phyloP scores from a whole-genome alignment of 139 green algal species.

The Edaphochlamys debaryana region DNA sequence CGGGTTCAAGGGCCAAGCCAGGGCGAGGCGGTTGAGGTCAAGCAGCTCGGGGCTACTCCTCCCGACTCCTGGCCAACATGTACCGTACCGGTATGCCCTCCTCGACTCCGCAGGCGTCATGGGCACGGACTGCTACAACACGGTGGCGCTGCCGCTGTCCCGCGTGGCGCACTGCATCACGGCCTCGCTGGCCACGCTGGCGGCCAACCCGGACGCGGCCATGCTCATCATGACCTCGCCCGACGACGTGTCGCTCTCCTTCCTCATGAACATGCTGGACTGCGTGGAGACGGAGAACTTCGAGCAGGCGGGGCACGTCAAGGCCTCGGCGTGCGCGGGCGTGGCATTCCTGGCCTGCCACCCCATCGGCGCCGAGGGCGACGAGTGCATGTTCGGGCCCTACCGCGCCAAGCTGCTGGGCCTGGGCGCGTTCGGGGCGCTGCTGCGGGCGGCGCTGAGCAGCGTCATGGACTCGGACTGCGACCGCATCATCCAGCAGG shows the following conservation, averaged over 20 bases:
- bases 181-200: conserved; percentile 63
- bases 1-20: too few relatives aligned
- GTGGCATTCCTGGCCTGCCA: conserved; percentile 82
- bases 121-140: conserved; percentile 61
- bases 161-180: conserved; percentile 67
- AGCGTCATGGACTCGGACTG: conserved; percentile 60
- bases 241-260: conserved; percentile 51
- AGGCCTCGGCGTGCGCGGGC: conserved; percentile 71
- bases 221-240: conserved; percentile 67
- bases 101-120: conserved; percentile 16
- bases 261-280: conserved; percentile 64
- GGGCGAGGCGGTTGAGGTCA: too few relatives aligned
- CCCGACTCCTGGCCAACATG: too few relatives aligned
- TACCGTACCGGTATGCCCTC: too few relatives aligned
- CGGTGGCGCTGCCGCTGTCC: conserved; percentile 49
- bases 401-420: conserved; percentile 52
- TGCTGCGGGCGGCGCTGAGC: conserved; percentile 72
- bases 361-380: conserved; percentile 67
- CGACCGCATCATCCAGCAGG: conserved; percentile 74
- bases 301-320: conserved; percentile 64
- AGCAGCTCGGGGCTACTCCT: too few relatives aligned
- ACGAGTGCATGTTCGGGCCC: conserved; percentile 59
- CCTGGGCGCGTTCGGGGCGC: conserved; percentile 57
- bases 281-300: conserved; percentile 54
- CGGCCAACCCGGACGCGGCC: conserved; percentile 58